Percentiles rank a stretch among this genome's conserved stretches.
These are phyloP conservation scores for Amylocystis lapponica DNA, from an alignment of 768 basidiomycete species.

Conservation along the genomic window DNA sequence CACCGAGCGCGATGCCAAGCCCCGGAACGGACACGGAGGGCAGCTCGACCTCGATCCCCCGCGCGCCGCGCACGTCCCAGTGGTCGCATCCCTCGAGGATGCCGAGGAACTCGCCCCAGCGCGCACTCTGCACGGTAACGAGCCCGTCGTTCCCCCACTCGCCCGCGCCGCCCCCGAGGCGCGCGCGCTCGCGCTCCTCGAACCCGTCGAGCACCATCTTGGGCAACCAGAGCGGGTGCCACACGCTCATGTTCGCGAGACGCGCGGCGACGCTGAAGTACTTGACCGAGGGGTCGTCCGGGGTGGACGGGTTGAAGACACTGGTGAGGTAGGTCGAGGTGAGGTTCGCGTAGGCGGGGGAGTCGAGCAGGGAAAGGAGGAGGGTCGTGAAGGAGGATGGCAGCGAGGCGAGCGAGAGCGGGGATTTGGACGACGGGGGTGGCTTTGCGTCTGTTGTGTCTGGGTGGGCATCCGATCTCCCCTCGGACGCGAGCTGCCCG, in stretches of 20 bases:
- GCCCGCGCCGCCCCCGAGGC: slow-evolving; percentile 29
- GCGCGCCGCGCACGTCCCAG: slow-evolving; percentile 90
- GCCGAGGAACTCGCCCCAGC: slow-evolving; percentile 96
- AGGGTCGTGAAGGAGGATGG: slow-evolving; percentile 84
- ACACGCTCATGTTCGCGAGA: slow-evolving; percentile 56
- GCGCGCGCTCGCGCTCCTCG: slow-evolving; percentile 55
- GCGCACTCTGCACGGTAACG: slow-evolving; percentile 86
- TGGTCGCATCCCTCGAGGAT: slow-evolving; percentile 88
- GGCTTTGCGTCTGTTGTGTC: neutral
- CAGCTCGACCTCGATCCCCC: slow-evolving; percentile 68
- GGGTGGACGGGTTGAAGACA: slow-evolving; percentile 78
- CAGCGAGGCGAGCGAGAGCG: slow-evolving; percentile 53
- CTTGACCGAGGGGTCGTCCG: slow-evolving; percentile 74
- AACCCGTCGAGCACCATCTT: slow-evolving; percentile 89
- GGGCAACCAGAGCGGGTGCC: slow-evolving; percentile 96
- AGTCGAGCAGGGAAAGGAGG: slow-evolving; percentile 85
- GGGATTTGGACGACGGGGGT: slow-evolving; percentile 17
- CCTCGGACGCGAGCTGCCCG: neutral
- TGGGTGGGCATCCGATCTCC: too few relatives aligned
- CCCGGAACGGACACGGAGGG: slow-evolving; percentile 30
- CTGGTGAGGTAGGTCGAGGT: slow-evolving; percentile 77
- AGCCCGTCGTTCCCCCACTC: slow-evolving; percentile 89
- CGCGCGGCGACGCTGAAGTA: slow-evolving; percentile 91
- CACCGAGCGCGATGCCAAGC: slow-evolving; percentile 32
- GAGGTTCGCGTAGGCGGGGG: slow-evolving; percentile 93